Evolutionary conservation across 2,329 filamentous ascomycete genomes (phyloP), one percentile per base, ranked within the genome.

Genomic region (Alternaria consortialis): DNA sequence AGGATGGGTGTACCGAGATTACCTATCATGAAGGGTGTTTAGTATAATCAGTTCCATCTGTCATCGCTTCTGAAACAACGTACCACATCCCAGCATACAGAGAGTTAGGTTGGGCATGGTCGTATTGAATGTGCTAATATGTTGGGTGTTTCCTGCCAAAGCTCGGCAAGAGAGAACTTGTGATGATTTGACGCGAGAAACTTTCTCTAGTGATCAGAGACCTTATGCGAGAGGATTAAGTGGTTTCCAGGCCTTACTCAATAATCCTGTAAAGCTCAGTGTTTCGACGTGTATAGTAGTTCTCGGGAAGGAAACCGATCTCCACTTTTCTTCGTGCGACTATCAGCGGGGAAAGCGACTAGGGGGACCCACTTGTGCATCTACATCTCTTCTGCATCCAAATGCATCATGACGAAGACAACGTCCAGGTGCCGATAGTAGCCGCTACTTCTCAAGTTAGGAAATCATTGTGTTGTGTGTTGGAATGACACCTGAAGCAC

Each of bases 41-140:
- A 44, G 42, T 20, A 20, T 20, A 20, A 2, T 20, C 20, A 20
- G 20, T 20, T 20, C 20, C 20, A 20, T 20, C 2, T 20, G 2
- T 20, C 2, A 20, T 20, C 20, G 20, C 20, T 20, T 20, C 20
- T 20, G 20, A 20, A 1, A 11, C 0, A 8, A 54, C 68, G 31
- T 72, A 71, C 73, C 74, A 56, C 74, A 76, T 20, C 74, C 74
- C 2, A 76, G 50, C 4, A 76, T 72, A 42, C 71, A 74, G 6
- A 74, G 57, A 6, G 66, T 70, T 20, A 56, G 36, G 25, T 55
- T 56, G 20, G 50, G 11, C 70, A 71, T 72, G 11, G 17, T 42
- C 1, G 27, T 2, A 27, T 4, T 27, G 43, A 17, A 1, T 5
- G 15, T 29, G 13, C n/a, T 31, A 12, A 3, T 23, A 17, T 20